phyloP scores from a whole-genome alignment of 306 rosid species.

The Quercus ilex region DNA sequence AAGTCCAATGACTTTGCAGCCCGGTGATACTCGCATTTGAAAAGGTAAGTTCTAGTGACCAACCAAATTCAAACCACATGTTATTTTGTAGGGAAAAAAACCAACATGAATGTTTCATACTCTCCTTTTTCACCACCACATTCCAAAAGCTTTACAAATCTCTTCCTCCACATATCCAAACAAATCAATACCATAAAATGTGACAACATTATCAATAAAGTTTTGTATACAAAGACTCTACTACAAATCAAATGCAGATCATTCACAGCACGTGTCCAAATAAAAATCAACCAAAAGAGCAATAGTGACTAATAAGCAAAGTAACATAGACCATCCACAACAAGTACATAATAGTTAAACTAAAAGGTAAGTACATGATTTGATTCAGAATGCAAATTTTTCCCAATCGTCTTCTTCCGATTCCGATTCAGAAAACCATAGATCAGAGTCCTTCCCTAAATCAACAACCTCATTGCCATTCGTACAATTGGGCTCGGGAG shows the following conservation, averaged over 20 bases:
- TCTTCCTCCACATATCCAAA: background rate
- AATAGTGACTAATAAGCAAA: too few species aligned
- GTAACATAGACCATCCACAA: too few species aligned
- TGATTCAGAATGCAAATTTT: too few species aligned
- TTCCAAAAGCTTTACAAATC: background rate
- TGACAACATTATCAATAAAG: background rate
- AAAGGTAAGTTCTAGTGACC: background rate
- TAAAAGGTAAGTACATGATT: too few species aligned
- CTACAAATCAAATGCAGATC: too few species aligned
- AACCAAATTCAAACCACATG: background rate
- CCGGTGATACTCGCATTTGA: too few species aligned
- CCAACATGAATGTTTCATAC: background rate
- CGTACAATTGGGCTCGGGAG: background rate
- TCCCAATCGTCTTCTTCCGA: too few species aligned
- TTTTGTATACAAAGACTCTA: too few species aligned
- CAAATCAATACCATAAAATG: background rate
- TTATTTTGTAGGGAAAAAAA: background rate
- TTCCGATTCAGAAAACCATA: background rate
- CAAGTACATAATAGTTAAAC: too few species aligned
- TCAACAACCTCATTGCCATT: slow-evolving; percentile 13
- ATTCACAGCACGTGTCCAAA: too few species aligned
- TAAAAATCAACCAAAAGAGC: too few species aligned
- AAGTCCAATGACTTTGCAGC: background rate
- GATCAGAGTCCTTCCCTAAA: slow-evolving; percentile 28
- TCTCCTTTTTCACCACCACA: background rate